These are phyloP conservation scores for Plantago major DNA, from an alignment of 257 asterid species.

Conservation along the genomic window DNA sequence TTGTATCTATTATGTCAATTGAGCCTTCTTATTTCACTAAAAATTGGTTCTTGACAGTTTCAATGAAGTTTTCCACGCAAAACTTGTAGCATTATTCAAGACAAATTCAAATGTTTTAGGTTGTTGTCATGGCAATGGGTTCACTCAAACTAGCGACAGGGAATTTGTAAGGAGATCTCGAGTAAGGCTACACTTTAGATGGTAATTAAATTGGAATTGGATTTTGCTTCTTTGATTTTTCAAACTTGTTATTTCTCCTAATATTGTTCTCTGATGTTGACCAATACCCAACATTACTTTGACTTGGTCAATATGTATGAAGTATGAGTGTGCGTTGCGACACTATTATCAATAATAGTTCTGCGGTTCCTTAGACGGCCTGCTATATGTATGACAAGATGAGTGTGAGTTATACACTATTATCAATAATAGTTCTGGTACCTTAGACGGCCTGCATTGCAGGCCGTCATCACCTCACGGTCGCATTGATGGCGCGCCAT, in stretches of 20 bases:
- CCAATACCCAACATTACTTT: conserved; percentile 5
- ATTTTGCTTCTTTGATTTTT: not conserved
- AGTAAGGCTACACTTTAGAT: conserved; percentile 1
- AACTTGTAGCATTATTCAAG: not conserved
- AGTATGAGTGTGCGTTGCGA: not conserved
- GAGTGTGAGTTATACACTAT: no score
- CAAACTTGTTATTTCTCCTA: not conserved
- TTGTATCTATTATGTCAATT: no score
- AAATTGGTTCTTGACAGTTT: no score
- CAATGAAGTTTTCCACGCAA: no score
- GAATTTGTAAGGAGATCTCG: conserved; percentile 10
- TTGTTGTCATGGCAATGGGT: conserved; percentile 9
- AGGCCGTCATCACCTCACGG: no score
- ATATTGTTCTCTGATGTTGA: conserved; percentile 12
- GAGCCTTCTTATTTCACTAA: no score
- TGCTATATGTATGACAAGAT: no score
- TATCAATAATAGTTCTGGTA: no score
- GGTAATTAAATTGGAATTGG: not conserved
- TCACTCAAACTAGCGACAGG: conserved; percentile 3
- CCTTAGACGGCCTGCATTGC: no score
- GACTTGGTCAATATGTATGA: not conserved
- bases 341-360: no score
- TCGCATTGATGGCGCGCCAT: no score
- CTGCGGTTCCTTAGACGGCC: not conserved
- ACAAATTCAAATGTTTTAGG: conserved; percentile 19